These are phyloP conservation scores for Aureoboletus auriporus DNA, from an alignment of 768 basidiomycete genomes.

Conservation along the genomic window DNA sequence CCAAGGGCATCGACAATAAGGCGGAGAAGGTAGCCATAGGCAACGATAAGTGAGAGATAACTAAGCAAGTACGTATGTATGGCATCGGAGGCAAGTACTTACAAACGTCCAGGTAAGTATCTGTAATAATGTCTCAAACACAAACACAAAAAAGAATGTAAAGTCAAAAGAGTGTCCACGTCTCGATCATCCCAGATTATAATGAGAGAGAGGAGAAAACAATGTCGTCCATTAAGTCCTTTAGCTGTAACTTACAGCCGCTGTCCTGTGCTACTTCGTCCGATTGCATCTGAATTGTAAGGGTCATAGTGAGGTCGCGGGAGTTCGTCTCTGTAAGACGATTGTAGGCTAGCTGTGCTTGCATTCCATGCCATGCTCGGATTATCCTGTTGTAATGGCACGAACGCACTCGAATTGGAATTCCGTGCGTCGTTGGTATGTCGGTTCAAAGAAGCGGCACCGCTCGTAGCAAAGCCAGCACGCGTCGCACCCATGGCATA, in stretches of 20 bases:
- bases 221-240: too few relatives aligned
- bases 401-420: conserved; percentile 68
- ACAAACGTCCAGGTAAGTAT: too few relatives aligned
- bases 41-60: too few relatives aligned
- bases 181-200: neutral
- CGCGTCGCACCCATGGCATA: conserved; percentile 38
- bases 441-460: conserved; percentile 17
- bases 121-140: conserved; percentile 1
- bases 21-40: too few relatives aligned
- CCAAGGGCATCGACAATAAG: too few relatives aligned
- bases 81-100: too few relatives aligned
- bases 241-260: conserved; percentile 14
- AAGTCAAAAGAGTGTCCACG: conserved; percentile 8
- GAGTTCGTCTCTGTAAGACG: conserved; percentile 35
- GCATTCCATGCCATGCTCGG: conserved; percentile 55
- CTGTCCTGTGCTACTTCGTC: conserved; percentile 24
- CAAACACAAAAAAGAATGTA: neutral
- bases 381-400: conserved; percentile 66
- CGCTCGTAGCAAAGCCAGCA: conserved; percentile 26
- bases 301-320: conserved; percentile 23
- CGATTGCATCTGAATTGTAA: conserved; percentile 20
- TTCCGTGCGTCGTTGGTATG: conserved; percentile 28
- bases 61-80: too few relatives aligned
- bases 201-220: neutral
- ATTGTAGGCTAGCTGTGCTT: conserved; percentile 45